Base-by-base conservation (phyloP, 495 filamentous ascomycete species). In the Hyaloscypha variabilis region DNA sequence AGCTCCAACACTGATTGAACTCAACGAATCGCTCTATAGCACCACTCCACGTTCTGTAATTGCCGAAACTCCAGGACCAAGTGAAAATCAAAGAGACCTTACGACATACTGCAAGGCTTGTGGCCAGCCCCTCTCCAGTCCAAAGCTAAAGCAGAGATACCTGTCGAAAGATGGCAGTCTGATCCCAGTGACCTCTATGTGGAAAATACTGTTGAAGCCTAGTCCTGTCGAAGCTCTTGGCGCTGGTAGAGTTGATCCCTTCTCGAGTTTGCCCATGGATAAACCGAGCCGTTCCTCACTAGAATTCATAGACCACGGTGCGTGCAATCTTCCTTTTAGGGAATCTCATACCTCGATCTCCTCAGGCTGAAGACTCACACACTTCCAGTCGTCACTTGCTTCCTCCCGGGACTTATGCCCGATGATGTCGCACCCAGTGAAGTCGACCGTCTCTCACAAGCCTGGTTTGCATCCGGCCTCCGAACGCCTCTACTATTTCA, bases 401-500 rank as follows among this genome's bases (percentile, higher is more conserved):
- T 64, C 1, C 5, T 52, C 39, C 62, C 62, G 10, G 23, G 21
- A 49, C 30, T 64, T 11, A 49, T 58, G n/a, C 10, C 34, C 21
- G 62, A 64, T 31, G 54, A 51, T 5, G 30, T 34, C 30, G 30
- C 36, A 50, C 39, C 14, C 17, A 6, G 21, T 17, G 49, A 51
- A 51, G 23, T 51, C 59, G 11, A 24, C n/a, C 42, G n/a, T 21
- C 29, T 51, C 4, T 19, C 23, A 13, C 29, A 50, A 6, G 39
- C 25, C 19, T 51, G 42, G 62, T n/a, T 57, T 8, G 10, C 30
- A 25, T 21, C 24, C 3, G 55, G n/a, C n/a, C 34, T 64, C 19
- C 2, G 21, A 51, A 29, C 30, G 6, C 62, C 53, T 13, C 19
- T 57, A 19, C 31, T 58, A 8, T 64, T 64, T 23, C 62, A 64